Evolutionary conservation across 169 alveolate species (phyloP).

Genomic region (Eimeria sp.): DNA sequence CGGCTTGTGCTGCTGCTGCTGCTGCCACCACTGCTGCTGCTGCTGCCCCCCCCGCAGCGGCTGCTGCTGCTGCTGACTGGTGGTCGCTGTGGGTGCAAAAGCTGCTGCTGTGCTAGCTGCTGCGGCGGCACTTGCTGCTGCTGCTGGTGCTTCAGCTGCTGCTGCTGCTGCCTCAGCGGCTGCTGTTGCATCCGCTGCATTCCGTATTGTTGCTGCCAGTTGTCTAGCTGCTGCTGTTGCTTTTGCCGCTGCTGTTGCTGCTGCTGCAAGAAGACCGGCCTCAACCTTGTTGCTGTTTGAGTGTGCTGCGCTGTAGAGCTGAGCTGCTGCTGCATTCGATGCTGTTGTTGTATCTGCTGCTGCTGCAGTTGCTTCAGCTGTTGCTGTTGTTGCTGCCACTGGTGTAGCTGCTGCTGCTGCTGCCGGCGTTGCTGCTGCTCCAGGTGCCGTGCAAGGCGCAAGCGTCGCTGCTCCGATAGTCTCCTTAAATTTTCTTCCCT

Average conservation of each 20-base stretch:
- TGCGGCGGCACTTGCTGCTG: conserved; percentile 3
- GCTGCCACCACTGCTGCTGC: conserved; percentile 29
- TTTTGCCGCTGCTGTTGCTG: conserved; percentile 28
- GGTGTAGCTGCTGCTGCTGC: conserved; percentile 37
- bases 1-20: conserved; percentile 33
- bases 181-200: background rate
- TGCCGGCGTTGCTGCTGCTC: conserved; percentile 52
- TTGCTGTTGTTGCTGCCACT: background rate
- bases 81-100: conserved; percentile 1
- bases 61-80: conserved; percentile 47
- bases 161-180: background rate
- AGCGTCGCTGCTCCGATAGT: background rate
- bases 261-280: conserved; percentile 34
- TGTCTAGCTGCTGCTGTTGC: background rate
- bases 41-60: background rate
- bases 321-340: conserved; percentile 17
- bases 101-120: conserved; percentile 37
- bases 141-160: conserved; percentile 30
- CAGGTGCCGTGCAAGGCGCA: conserved; percentile 51
- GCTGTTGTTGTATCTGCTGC: conserved; percentile 31
- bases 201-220: background rate
- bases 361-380: conserved; percentile 48
- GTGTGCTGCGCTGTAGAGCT: background rate
- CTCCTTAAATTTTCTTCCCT: conserved; percentile 1
- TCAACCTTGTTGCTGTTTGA: background rate